A percentile compares a stretch with the other conserved stretches of the same genome.
Evolutionary conservation across 805 yeast genomes (phyloP).

Genomic region (Spencermartinsiella europaea): DNA sequence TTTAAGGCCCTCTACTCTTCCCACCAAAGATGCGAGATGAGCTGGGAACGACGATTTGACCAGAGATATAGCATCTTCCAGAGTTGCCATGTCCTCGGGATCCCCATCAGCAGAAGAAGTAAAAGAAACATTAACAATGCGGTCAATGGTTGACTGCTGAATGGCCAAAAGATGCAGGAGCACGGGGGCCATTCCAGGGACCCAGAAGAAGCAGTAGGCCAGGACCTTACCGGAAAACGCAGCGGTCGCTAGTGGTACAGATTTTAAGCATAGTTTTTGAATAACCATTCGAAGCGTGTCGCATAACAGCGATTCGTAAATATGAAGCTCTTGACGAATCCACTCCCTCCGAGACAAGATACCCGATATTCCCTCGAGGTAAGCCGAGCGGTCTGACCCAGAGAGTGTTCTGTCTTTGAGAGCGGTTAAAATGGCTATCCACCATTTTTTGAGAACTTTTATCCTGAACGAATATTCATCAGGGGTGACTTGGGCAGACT

Average conservation of each 20-base stretch:
- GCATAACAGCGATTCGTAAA: slow-evolving; percentile 32
- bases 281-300: slow-evolving; percentile 52
- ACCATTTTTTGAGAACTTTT: slow-evolving; percentile 34
- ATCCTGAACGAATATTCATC: slow-evolving; percentile 10
- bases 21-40: slow-evolving; percentile 26
- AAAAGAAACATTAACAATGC: slow-evolving; percentile 20
- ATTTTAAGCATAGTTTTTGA: slow-evolving; percentile 43
- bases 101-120: not conserved
- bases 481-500: slow-evolving; percentile 20
- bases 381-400: slow-evolving; percentile 36
- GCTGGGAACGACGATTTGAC: slow-evolving; percentile 22
- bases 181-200: slow-evolving; percentile 51
- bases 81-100: not conserved
- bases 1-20: slow-evolving; percentile 6
- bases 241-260: slow-evolving; percentile 48
- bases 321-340: slow-evolving; percentile 21
- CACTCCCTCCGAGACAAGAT: slow-evolving; percentile 37
- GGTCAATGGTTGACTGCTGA: slow-evolving; percentile 23
- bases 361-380: slow-evolving; percentile 36
- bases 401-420: slow-evolving; percentile 26
- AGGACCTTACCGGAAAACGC: slow-evolving; percentile 69
- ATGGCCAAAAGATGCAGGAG: slow-evolving; percentile 29
- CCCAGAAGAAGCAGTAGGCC: slow-evolving; percentile 54
- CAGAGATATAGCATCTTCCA: slow-evolving; percentile 1
- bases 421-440: slow-evolving; percentile 32